Evolutionary conservation across 2,329 filamentous ascomycete species (phyloP), one percentile per base, ranked within the genome.

Genomic region (Corinectria fuckeliana): DNA sequence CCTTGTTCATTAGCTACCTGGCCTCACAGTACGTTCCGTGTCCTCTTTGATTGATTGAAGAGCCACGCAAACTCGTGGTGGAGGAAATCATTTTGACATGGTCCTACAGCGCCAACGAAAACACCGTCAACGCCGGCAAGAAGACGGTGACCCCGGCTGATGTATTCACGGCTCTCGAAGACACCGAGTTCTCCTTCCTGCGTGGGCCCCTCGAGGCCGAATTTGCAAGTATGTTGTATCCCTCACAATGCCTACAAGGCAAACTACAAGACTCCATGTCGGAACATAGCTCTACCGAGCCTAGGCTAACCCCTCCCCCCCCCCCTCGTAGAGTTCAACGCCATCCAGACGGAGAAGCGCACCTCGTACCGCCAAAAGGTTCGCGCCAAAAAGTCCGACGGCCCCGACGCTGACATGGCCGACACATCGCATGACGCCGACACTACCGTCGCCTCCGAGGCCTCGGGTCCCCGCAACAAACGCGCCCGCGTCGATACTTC

Each of bases 1-100:
- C 90, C 1, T 88, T 95, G 0, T 95, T 95, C 71, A 89, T 95
- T 68, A 94, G 87, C 77, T 91, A 93, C 74, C 80, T 95, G 28
- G 88, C 90, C 42, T 84, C 86, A 61, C 85, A 88, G 91, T 94
- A 83, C 54, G 89, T 82, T 39, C 6, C 25, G 11, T 7, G n/a
- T 18, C 23, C 21, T 44, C 25, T 23, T 13, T 44, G 28, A 18
- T 41, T n/a, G n/a, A n/a, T n/a, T n/a, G n/a, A n/a, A n/a, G n/a
- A n/a, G n/a, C n/a, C n/a, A n/a, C n/a, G n/a, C n/a, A n/a, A n/a
- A n/a, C 51, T 23, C 13, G 25, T n/a, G 47, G 7, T 32, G 11
- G 7, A 44, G 3, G 30, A n/a, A 32, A 32, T 3, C 32, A 21
- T 38, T 49, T n/a, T 67, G 44, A 68, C 51, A 13, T n/a, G 6